Evolutionary conservation across 257 asterid genomes (phyloP), one percentile per base, ranked within the genome.

Genomic region (Cinchona pubescens): DNA sequence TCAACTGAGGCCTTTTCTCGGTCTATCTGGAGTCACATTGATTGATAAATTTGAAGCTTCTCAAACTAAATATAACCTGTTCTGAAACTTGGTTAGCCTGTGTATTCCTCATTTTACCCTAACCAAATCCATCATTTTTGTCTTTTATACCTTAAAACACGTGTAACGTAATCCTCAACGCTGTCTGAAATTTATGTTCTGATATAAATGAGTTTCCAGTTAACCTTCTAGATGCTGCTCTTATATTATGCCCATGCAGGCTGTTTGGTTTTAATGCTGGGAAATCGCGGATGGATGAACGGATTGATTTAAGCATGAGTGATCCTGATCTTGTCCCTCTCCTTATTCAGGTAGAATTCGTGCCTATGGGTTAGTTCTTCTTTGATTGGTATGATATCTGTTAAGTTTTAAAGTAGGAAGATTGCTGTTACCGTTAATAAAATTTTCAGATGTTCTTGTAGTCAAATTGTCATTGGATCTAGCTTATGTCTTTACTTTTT

Each of bases 321-420:
- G 99, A 92, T 81, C 89, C 94, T 65, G 99, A 92, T 86, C 96
- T 95, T 59, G 97, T 95, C 76, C 97, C 98, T 51, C 98, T 92
- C 73, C 81, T 92, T 85, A 83, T 95, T 80, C 99, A 95, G 98
- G 99, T 95, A 87, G 59, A 38, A 13, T 73, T 62, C 29, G 27
- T 77, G 61, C 23, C 67, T 63, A 11, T 68, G 71, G 76, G 79
- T 75, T 73, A 67, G 65, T 37, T 60, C 48, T 73, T 19, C 34
- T 67, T 59, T 71, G 48, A 55, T 18, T 58, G 59, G 25, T 46
- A 21, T 27, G 30, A 63, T 48, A 25, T 29, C 7, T 43, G 9
- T 48, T 32, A 0, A 3, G 9, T 23, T 42, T 45, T 32, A 16
- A 30, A 56, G 5, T 42, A 55, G 63, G 53, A 69, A 16, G 11